Conservation (phyloP, 495 filamentous ascomycete genomes). For the Schizothecium vesticola region DNA sequence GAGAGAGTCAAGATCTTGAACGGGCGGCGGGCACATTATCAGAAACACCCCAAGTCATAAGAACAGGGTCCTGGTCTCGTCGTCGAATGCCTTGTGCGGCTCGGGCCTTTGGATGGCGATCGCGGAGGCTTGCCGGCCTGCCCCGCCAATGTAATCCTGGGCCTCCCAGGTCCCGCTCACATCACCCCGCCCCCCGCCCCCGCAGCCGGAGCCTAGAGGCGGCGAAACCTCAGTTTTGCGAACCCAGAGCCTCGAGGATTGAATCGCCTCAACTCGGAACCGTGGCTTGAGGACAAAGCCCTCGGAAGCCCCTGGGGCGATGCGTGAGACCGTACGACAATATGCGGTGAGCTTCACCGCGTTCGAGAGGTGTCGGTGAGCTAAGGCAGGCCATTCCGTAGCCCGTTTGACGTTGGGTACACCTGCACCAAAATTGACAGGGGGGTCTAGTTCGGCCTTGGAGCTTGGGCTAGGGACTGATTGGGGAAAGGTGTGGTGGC, state of each 20-base stretch:
- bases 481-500: neutral
- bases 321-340: neutral
- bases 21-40: neutral
- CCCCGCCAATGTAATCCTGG: no score
- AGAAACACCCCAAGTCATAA: neutral
- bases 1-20: neutral
- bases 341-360: neutral
- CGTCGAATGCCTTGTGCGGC: neutral
- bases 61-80: neutral
- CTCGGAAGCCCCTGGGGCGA: neutral
- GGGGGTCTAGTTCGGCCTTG: neutral
- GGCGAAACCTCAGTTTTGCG: neutral
- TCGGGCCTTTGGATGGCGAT: neutral
- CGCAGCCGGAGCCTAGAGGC: neutral
- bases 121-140: neutral
- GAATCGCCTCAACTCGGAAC: neutral
- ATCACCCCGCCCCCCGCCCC: neutral
- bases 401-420: neutral
- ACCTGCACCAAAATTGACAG: neutral
- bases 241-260: neutral
- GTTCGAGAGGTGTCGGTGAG: neutral
- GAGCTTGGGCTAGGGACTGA: neutral
- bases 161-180: no score
- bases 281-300: neutral
- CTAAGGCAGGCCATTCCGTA: neutral